phyloP scores from a whole-genome alignment of 2,329 filamentous ascomycete genomes.

The Hymenoscyphus fraxineus region DNA sequence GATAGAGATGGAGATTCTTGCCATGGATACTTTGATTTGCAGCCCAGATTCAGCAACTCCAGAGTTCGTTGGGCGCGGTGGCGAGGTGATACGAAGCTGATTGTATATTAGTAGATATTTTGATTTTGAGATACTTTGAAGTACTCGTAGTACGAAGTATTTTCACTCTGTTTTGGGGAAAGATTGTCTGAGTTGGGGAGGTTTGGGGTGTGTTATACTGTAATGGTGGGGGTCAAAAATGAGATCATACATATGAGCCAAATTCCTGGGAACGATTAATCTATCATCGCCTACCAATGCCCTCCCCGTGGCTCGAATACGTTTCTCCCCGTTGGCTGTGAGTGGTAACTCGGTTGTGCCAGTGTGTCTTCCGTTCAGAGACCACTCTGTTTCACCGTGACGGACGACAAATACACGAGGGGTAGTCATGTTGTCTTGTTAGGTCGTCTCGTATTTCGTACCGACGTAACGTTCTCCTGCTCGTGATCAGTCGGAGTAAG shows the following conservation, averaged over 20 bases:
- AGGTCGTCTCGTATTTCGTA: not conserved
- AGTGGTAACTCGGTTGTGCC: slow-evolving; percentile 82
- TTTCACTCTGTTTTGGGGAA: no score
- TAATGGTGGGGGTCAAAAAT: not conserved
- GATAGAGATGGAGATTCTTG: slow-evolving; percentile 42
- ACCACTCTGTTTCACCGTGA: slow-evolving; percentile 96
- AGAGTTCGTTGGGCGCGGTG: slow-evolving; percentile 84
- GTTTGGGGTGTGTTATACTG: not conserved
- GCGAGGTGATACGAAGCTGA: slow-evolving; percentile 81
- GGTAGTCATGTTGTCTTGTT: slow-evolving; percentile 39
- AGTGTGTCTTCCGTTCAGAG: slow-evolving; percentile 79
- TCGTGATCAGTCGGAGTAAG: no score
- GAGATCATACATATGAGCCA: slow-evolving; percentile 70
- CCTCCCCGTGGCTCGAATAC: slow-evolving; percentile 71
- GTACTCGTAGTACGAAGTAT: no score
- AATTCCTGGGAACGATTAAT: slow-evolving; percentile 75
- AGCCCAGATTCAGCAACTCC: slow-evolving; percentile 75
- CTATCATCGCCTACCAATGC: slow-evolving; percentile 81
- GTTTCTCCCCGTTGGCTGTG: slow-evolving; percentile 75
- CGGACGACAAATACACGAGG: slow-evolving; percentile 79
- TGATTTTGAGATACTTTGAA: no score
- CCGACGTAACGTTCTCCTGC: not conserved
- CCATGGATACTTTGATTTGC: slow-evolving; percentile 70
- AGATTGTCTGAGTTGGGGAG: no score
- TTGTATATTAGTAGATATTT: not conserved